Percentiles rank a stretch among this genome's conserved stretches.
phyloP scores from a whole-genome alignment of 148 eudicot species.

The Nyssa sinensis region DNA sequence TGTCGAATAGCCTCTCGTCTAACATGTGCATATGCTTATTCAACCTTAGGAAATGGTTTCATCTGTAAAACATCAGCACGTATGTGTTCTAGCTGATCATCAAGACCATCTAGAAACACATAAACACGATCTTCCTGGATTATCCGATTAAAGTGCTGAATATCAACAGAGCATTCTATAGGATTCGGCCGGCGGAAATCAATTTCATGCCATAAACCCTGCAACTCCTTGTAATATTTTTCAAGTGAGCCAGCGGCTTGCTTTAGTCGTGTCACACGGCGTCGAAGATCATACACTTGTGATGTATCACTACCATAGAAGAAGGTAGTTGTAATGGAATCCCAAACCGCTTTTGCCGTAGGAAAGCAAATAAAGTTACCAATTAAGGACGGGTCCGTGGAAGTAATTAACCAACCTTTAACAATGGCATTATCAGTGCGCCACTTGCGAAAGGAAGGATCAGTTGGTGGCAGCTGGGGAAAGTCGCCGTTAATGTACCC shows the following conservation, averaged over 20 bases:
- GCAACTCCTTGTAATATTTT: not conserved
- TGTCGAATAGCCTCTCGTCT: no score
- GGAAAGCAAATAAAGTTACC: not conserved
- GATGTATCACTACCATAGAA: not conserved
- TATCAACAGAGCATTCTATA: not conserved
- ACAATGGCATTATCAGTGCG: not conserved
- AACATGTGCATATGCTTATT: no score
- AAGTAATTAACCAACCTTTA: not conserved
- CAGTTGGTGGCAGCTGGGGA: no score
- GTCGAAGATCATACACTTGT: not conserved
- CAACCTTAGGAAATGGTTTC: no score
- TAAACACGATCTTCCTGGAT: not conserved
- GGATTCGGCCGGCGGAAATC: not conserved
- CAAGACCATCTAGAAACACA: not conserved
- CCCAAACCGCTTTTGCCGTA: not conserved
- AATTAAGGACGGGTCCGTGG: not conserved
- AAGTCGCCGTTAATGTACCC: not conserved
- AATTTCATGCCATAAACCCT: not conserved
- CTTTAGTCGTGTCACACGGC: not conserved
- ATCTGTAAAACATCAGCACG: no score
- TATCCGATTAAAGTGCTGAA: not conserved
- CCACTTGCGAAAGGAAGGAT: no score
- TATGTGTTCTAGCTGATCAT: no score
- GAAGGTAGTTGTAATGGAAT: not conserved
- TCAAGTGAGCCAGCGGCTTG: not conserved